Percentiles rank a stretch among this genome's conserved stretches.
These are phyloP conservation scores for Monosporascus sp. DNA, from an alignment of 2,329 filamentous ascomycete species.

Conservation along the genomic window DNA sequence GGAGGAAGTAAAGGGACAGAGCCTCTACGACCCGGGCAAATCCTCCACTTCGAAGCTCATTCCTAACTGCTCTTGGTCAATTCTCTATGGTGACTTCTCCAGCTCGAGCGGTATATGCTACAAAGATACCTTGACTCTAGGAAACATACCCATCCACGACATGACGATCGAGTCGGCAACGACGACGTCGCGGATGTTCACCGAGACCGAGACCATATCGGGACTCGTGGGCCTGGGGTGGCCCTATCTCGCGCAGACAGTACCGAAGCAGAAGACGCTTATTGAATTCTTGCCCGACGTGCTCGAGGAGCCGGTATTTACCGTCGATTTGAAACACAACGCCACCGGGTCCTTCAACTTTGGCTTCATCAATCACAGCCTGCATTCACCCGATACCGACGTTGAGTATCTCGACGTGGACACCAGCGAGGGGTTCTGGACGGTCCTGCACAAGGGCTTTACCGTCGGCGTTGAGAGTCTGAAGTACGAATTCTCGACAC, in stretches of 20 bases:
- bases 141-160: constrained; percentile 36
- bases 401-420: constrained; percentile 46
- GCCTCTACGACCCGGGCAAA: constrained; percentile 38
- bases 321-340: constrained; percentile 44
- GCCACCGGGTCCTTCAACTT: constrained; percentile 47
- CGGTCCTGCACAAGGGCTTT: constrained; percentile 31
- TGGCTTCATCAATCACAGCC: constrained; percentile 38
- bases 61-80: constrained; percentile 41
- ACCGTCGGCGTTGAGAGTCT: constrained; percentile 26
- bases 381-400: constrained; percentile 28
- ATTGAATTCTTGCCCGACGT: constrained; percentile 38
- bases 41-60: constrained; percentile 40
- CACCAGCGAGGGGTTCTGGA: constrained; percentile 43
- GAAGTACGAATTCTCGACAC: constrained; percentile 33
- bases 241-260: constrained; percentile 38
- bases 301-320: constrained; percentile 40
- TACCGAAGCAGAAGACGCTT: constrained; percentile 37
- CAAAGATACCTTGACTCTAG: constrained; percentile 44
- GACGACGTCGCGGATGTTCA: constrained; percentile 37
- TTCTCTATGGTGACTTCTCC: constrained; percentile 42
- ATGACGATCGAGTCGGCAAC: constrained; percentile 46
- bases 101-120: constrained; percentile 42
- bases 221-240: constrained; percentile 50
- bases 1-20: constrained; percentile 39
- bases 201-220: constrained; percentile 36